Evolutionary conservation across 352 stramenopile genomes (phyloP).

Genomic region (Globisporangium radiosum): DNA sequence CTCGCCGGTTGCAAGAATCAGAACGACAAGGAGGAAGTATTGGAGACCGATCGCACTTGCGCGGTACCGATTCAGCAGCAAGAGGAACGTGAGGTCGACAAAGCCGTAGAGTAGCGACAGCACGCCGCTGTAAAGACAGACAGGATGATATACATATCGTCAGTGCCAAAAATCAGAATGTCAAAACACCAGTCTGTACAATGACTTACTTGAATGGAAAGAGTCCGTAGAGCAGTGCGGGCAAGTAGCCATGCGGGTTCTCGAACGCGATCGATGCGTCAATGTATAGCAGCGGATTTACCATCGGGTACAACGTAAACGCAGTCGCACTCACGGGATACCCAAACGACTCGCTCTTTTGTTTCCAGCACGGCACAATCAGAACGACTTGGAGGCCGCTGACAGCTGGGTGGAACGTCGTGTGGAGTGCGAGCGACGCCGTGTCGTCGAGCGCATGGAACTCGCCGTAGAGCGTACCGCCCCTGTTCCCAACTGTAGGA

Average conservation of each 20-base stretch:
- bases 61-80: conserved; percentile 63
- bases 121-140: conserved; percentile 30
- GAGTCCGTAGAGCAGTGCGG: conserved; percentile 69
- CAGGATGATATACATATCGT: conserved; percentile 1
- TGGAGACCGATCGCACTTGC: conserved; percentile 73
- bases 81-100: conserved; percentile 60
- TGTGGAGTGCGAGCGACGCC: conserved; percentile 30
- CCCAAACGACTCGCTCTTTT: conserved; percentile 72
- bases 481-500: conserved; percentile 23
- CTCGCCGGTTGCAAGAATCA: conserved; percentile 74
- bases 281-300: conserved; percentile 57
- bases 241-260: conserved; percentile 82
- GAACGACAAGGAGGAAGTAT: conserved; percentile 72
- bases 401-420: conserved; percentile 40
- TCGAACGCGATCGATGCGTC: conserved; percentile 58
- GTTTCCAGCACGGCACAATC: conserved; percentile 74
- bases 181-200: neutral
- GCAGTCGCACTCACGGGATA: conserved; percentile 70
- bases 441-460: conserved; percentile 45
- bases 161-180: neutral
- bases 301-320: conserved; percentile 67
- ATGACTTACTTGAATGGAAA: conserved; percentile 77
- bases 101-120: conserved; percentile 70
- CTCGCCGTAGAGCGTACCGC: conserved; percentile 43
- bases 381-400: conserved; percentile 63